A percentile compares a stretch with the other conserved stretches of the same genome.
Conservation (phyloP, 306 rosid genomes). For the Rosa rugosa region DNA sequence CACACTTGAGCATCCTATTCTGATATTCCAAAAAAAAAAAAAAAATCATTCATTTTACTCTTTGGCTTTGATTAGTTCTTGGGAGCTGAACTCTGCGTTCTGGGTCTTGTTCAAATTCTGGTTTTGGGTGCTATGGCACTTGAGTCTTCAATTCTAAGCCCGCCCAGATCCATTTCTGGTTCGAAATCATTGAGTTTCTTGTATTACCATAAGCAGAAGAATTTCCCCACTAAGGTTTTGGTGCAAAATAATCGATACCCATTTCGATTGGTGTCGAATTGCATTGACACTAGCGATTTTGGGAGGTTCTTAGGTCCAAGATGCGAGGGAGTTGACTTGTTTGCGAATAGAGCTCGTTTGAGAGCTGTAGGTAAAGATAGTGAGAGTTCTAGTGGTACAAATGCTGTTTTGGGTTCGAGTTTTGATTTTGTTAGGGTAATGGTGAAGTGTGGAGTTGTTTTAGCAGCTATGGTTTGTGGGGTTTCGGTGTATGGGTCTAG, state of each 20-base stretch:
- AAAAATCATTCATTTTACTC: background rate
- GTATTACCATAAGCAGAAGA: slow-evolving; percentile 31
- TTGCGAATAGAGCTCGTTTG: slow-evolving; percentile 39
- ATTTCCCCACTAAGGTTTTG: slow-evolving; percentile 39
- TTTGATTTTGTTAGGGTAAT: slow-evolving; percentile 38
- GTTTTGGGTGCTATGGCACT: slow-evolving; percentile 36
- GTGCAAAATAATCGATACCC: slow-evolving; percentile 28
- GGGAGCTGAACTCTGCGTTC: slow-evolving; percentile 18
- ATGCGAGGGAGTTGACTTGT: slow-evolving; percentile 16
- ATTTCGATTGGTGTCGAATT: slow-evolving; percentile 25
- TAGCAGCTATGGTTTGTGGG: slow-evolving; percentile 71
- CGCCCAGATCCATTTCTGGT: slow-evolving; percentile 21
- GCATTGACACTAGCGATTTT: slow-evolving; percentile 21
- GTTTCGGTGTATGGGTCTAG: slow-evolving; percentile 56
- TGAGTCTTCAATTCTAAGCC: slow-evolving; percentile 35
- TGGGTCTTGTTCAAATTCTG: slow-evolving; percentile 13
- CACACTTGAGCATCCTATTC: background rate
- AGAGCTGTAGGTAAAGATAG: slow-evolving; percentile 34
- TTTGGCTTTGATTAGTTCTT: slow-evolving; percentile 7
- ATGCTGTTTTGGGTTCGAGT: slow-evolving; percentile 37
- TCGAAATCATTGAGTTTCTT: slow-evolving; percentile 27
- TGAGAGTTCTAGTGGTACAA: slow-evolving; percentile 29
- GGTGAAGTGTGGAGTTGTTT: slow-evolving; percentile 53
- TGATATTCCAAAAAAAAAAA: background rate
- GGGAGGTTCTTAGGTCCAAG: slow-evolving; percentile 27